phyloP scores from a whole-genome alignment of 306 rosid species.

The Acacia confusa region DNA sequence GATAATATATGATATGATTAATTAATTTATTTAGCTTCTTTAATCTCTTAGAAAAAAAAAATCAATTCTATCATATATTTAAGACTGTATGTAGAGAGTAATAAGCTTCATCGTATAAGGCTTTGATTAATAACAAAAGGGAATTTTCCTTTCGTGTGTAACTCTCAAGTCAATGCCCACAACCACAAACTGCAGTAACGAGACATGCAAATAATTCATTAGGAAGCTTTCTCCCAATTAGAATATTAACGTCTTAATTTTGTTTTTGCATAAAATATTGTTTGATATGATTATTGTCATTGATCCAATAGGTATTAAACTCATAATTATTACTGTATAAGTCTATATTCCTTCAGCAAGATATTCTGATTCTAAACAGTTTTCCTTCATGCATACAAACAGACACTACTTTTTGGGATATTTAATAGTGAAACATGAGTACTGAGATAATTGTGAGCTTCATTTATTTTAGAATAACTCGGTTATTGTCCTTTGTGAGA shows the following conservation, averaged over 20 bases:
- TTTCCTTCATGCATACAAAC: neutral
- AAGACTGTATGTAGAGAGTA: fast-evolving
- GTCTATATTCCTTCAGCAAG: neutral
- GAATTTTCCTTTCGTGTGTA: neutral
- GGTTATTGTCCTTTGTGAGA: neutral
- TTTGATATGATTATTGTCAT: neutral
- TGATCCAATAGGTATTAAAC: neutral
- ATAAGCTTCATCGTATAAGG: neutral
- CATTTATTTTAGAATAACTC: neutral
- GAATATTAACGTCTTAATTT: no score
- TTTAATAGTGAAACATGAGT: neutral
- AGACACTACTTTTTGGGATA: neutral
- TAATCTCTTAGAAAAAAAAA: no score
- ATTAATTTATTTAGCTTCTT: no score
- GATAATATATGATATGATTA: no score
- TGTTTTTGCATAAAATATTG: neutral
- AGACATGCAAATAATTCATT: neutral
- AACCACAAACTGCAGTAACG: neutral
- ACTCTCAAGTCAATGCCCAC: neutral
- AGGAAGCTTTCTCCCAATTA: neutral
- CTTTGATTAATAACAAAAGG: neutral
- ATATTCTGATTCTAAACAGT: neutral
- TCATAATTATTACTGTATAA: no score
- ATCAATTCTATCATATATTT: no score
- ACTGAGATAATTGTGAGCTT: neutral